Percentiles rank a stretch among this genome's conserved stretches.
These are phyloP conservation scores for Dissoconium aciculare DNA, from an alignment of 2,329 filamentous ascomycete genomes.

Conservation along the genomic window DNA sequence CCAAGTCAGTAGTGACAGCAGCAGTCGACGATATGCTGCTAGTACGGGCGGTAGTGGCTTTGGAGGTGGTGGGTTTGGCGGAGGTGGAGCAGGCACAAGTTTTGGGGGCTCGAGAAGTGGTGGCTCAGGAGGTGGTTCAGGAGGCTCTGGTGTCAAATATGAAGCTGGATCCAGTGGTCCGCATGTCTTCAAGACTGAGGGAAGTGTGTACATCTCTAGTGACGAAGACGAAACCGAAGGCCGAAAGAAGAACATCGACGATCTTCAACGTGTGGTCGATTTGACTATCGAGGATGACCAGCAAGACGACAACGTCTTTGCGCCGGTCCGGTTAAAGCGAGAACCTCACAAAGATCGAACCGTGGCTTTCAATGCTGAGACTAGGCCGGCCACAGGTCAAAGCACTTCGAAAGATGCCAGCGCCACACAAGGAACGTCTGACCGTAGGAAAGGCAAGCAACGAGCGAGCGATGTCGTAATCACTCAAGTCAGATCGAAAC, in stretches of 20 bases:
- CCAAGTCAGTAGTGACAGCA: conserved; percentile 13
- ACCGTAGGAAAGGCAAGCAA: conserved; percentile 26
- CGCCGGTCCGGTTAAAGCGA: conserved; percentile 41
- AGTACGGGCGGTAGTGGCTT: conserved; percentile 6
- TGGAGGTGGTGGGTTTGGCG: conserved; percentile 5
- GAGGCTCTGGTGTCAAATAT: conserved; percentile 3
- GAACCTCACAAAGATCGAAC: conserved; percentile 41
- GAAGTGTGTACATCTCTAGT: conserved; percentile 32
- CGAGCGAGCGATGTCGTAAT: conserved; percentile 29
- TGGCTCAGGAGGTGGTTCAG: conserved; percentile 5
- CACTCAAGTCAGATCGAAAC: conserved; percentile 28
- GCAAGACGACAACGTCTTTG: conserved; percentile 23
- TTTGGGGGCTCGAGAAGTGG: conserved; percentile 9
- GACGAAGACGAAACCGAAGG: conserved; percentile 35
- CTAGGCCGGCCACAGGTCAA: not conserved
- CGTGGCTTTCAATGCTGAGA: conserved; percentile 33
- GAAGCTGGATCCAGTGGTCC: conserved; percentile 6
- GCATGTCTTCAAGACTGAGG: conserved; percentile 17
- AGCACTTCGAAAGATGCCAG: conserved; percentile 2
- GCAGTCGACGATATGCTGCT: conserved; percentile 8
- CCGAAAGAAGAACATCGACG: conserved; percentile 40
- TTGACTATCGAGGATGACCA: conserved; percentile 33
- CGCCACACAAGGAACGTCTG: conserved; percentile 2
- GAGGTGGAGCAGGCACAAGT: conserved; percentile 4
- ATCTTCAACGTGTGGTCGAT: conserved; percentile 38